Evolutionary conservation across 495 filamentous ascomycete species (phyloP).

Genomic region (Glutinoglossum americanum): DNA sequence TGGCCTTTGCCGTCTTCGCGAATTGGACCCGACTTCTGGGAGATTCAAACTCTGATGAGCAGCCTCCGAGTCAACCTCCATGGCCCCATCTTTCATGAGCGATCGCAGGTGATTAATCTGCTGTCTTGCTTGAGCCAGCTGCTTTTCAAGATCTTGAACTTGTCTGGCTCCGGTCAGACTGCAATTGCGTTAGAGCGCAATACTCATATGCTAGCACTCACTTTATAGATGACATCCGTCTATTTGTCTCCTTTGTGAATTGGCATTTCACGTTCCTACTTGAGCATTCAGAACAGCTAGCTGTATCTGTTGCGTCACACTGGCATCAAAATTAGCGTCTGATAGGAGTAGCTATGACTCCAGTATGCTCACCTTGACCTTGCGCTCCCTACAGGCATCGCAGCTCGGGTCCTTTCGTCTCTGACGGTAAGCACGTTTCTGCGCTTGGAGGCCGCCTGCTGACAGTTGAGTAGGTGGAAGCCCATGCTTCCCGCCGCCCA

Average conservation of each 20-base stretch:
- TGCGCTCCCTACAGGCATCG: slow-evolving; percentile 90
- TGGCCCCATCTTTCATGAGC: slow-evolving; percentile 22
- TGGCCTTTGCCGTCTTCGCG: slow-evolving; percentile 26
- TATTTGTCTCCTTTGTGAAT: slow-evolving; percentile 97
- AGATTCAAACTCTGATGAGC: slow-evolving; percentile 38
- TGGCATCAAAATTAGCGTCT: slow-evolving; percentile 11
- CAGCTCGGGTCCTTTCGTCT: slow-evolving; percentile 92
- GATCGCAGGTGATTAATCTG: slow-evolving; percentile 52
- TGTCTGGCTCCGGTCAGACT: slow-evolving; percentile 28
- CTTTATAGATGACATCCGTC: slow-evolving; percentile 98
- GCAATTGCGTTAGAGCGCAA: neutral
- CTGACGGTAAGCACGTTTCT: slow-evolving; percentile 89
- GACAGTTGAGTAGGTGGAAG: slow-evolving; percentile 22
- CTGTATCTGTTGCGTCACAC: slow-evolving; percentile 92
- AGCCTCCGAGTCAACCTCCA: slow-evolving; percentile 39
- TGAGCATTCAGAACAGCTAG: slow-evolving; percentile 88
- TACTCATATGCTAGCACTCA: slow-evolving; percentile 16
- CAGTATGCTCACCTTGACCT: slow-evolving; percentile 52
- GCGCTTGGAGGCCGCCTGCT: slow-evolving; percentile 28
- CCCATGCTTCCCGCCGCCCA: neutral
- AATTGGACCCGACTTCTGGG: slow-evolving; percentile 45
- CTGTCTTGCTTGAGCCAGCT: slow-evolving; percentile 50
- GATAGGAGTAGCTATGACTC: too few relatives aligned
- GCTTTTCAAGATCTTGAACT: slow-evolving; percentile 90
- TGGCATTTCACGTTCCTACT: slow-evolving; percentile 91